Evolutionary conservation across 441 rosid genomes (phyloP).

Genomic region (Biscutella laevigata): DNA sequence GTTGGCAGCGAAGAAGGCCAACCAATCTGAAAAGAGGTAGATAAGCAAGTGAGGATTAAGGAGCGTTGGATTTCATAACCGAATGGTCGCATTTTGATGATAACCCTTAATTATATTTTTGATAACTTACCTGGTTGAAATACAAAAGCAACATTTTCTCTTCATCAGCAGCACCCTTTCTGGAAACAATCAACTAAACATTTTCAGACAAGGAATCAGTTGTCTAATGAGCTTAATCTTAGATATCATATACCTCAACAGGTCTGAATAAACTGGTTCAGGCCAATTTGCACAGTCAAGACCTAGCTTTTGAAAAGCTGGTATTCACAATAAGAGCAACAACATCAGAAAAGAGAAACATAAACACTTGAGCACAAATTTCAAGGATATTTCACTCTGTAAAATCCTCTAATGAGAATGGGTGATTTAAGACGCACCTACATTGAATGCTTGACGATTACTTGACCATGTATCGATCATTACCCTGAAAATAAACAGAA

Average conservation of each 20-base stretch:
- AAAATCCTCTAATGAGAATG: too few species aligned
- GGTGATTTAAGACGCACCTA: constrained; percentile 39
- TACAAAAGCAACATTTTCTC: constrained; percentile 72
- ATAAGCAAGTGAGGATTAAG: constrained; percentile 6
- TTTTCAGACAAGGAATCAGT: background rate
- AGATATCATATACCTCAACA: constrained; percentile 38
- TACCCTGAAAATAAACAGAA: constrained; percentile 37
- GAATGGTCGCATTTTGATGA: background rate
- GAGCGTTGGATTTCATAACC: constrained; percentile 3
- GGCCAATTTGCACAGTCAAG: constrained; percentile 97
- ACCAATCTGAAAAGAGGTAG: constrained; percentile 55
- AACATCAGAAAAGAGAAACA: background rate
- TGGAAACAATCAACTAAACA: constrained; percentile 23
- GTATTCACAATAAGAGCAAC: constrained; percentile 16
- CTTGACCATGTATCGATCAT: constrained; percentile 75
- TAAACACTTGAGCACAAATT: background rate
- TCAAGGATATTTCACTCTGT: background rate
- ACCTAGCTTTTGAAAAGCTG: constrained; percentile 87
- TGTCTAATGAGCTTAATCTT: background rate
- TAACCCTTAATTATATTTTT: background rate
- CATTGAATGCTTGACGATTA: constrained; percentile 78
- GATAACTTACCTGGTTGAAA: constrained; percentile 57
- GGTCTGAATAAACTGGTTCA: constrained; percentile 69
- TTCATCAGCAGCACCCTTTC: constrained; percentile 83
- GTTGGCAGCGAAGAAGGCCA: constrained; percentile 96